phyloP scores from a whole-genome alignment of 2,329 filamentous ascomycete genomes.

The Trichoderma endophyticum region DNA sequence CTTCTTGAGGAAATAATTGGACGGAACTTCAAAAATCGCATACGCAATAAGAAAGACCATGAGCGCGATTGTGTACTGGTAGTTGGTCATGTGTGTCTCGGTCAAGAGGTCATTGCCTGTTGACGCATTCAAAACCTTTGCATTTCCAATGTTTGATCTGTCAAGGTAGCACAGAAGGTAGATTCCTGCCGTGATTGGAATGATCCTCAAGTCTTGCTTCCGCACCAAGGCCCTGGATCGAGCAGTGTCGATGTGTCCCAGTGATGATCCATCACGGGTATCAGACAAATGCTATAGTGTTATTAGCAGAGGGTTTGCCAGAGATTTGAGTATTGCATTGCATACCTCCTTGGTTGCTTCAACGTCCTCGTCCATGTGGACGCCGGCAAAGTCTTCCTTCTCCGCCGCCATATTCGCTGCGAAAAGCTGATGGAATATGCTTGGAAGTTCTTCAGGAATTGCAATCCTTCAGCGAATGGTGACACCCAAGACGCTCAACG shows the following conservation, averaged over 20 bases:
- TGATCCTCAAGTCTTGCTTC: not conserved
- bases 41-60: not conserved
- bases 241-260: not conserved
- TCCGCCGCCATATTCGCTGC: not conserved
- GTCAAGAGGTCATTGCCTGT: not conserved
- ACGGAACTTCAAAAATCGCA: not conserved
- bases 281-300: not conserved
- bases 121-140: not conserved
- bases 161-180: not conserved
- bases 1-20: conserved; percentile 1
- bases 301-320: not conserved
- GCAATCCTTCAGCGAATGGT: not conserved
- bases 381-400: not conserved
- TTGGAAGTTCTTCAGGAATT: not conserved
- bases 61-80: not conserved
- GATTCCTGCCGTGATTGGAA: not conserved
- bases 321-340: not conserved
- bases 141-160: not conserved
- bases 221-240: not conserved
- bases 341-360: not conserved
- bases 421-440: not conserved
- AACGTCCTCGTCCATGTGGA: not conserved
- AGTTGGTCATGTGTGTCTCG: not conserved
- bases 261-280: not conserved
- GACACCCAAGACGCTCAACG: not conserved